Conservation (phyloP, 2,329 filamentous ascomycete genomes). For the Penicillium aurantiogriseum region DNA sequence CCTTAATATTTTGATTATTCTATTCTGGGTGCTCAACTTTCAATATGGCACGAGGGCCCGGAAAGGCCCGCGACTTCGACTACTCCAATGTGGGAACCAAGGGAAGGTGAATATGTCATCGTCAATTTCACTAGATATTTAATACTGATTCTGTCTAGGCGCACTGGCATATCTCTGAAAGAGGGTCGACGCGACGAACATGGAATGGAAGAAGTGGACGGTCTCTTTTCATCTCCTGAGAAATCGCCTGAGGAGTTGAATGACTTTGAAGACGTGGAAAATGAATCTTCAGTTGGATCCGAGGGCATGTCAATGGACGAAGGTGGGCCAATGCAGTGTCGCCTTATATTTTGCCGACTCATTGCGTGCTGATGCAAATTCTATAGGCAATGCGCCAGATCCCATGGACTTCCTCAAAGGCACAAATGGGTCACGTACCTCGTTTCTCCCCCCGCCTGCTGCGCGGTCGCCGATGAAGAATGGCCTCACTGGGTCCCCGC, state of each 20-base stretch:
- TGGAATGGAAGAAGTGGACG: constrained; percentile 84
- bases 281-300: constrained; percentile 52
- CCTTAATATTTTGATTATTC: background rate
- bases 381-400: constrained; percentile 41
- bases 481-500: constrained; percentile 43
- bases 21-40: constrained; percentile 19
- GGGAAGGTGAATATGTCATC: constrained; percentile 41
- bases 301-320: constrained; percentile 64
- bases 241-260: constrained; percentile 51
- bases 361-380: constrained; percentile 9
- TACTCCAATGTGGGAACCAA: constrained; percentile 49
- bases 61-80: constrained; percentile 47
- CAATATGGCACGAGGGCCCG: constrained; percentile 42
- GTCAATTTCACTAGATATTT: constrained; percentile 2
- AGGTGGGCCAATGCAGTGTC: constrained; percentile 47
- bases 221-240: constrained; percentile 83
- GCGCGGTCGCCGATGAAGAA: constrained; percentile 49
- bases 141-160: constrained; percentile 54
- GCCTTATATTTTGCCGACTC: background rate
- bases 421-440: constrained; percentile 33
- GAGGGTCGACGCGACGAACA: constrained; percentile 85
- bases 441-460: constrained; percentile 41
- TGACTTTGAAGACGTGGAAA: constrained; percentile 32
- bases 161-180: constrained; percentile 80
- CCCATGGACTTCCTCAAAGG: constrained; percentile 43